Percentiles rank a stretch among this genome's conserved stretches.
Conservation (phyloP, 164 flowering plant species). For the Magnolia officinalis region DNA sequence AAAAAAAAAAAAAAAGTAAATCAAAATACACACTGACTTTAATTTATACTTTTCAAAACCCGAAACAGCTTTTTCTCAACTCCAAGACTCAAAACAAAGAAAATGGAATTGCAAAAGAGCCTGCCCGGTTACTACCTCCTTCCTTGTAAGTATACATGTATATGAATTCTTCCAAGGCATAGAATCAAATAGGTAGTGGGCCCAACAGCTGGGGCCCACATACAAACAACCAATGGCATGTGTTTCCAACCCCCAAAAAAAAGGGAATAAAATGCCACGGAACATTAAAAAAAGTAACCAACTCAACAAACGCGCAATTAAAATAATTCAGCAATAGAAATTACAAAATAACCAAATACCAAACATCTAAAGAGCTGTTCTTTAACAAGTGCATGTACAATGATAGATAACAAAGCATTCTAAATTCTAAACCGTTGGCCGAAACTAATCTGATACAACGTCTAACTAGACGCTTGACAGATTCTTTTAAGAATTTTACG, state of each 20-base stretch:
- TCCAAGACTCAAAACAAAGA: background rate
- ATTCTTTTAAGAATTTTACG: too few species aligned
- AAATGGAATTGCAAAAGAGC: background rate
- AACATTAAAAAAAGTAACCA: background rate
- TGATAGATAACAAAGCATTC: too few species aligned
- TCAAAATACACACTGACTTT: background rate
- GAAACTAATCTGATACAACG: too few species aligned
- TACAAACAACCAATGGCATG: background rate
- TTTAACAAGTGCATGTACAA: too few species aligned
- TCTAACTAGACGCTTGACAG: too few species aligned
- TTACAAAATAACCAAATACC: too few species aligned
- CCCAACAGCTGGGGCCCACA: background rate
- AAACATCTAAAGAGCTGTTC: too few species aligned
- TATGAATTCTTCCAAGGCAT: background rate
- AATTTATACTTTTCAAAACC: background rate
- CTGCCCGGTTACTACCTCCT: background rate
- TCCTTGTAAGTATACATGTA: background rate
- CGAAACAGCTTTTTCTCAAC: background rate
- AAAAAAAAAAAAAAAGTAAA: too few species aligned
- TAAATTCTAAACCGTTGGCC: too few species aligned
- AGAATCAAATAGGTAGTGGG: background rate
- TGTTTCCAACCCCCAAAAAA: too few species aligned
- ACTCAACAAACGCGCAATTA: background rate
- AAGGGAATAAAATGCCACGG: too few species aligned
- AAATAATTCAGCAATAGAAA: too few species aligned